Conservation (phyloP, 2,329 filamentous ascomycete genomes). For the Aspergillus japonicus region DNA sequence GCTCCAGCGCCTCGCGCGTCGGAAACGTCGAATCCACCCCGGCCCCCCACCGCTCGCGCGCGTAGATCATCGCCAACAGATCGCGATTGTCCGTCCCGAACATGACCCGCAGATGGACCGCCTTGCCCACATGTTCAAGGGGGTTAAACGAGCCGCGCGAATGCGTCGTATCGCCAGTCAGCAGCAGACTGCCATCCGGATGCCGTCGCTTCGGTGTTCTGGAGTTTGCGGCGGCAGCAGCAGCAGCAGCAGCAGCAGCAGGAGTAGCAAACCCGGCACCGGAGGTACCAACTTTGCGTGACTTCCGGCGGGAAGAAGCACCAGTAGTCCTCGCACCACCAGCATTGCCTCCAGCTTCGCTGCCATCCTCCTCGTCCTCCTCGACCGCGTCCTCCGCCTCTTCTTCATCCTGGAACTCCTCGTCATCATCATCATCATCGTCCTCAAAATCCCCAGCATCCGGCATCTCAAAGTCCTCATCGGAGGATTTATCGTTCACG, state of each 20-base stretch:
- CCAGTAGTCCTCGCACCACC: background rate
- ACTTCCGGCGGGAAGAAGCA: background rate
- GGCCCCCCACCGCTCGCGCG: constrained; percentile 51
- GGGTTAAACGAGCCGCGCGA: constrained; percentile 39
- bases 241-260: background rate
- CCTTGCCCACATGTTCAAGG: constrained; percentile 40
- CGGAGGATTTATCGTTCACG: constrained; percentile 26
- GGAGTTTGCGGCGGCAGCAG: background rate
- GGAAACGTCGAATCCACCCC: constrained; percentile 53
- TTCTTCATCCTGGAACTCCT: constrained; percentile 18
- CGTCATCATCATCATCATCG: constrained; percentile 17
- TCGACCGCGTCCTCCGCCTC: constrained; percentile 6
- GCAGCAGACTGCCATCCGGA: constrained; percentile 20
- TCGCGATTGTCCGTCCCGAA: constrained; percentile 55
- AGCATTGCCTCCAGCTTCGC: constrained; percentile 5
- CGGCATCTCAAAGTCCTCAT: constrained; percentile 36
- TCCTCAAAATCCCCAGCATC: constrained; percentile 23
- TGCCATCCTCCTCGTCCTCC: constrained; percentile 14
- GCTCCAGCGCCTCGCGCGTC: constrained; percentile 40
- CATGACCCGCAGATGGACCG: constrained; percentile 47
- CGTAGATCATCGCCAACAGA: constrained; percentile 47
- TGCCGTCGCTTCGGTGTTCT: constrained; percentile 16
- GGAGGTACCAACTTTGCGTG: background rate
- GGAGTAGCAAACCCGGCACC: background rate
- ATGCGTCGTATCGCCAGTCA: constrained; percentile 30